Evolutionary conservation across 352 stramenopile species (phyloP), one percentile per base, ranked within the genome.

Genomic region (Phytophthora pluvialis): DNA sequence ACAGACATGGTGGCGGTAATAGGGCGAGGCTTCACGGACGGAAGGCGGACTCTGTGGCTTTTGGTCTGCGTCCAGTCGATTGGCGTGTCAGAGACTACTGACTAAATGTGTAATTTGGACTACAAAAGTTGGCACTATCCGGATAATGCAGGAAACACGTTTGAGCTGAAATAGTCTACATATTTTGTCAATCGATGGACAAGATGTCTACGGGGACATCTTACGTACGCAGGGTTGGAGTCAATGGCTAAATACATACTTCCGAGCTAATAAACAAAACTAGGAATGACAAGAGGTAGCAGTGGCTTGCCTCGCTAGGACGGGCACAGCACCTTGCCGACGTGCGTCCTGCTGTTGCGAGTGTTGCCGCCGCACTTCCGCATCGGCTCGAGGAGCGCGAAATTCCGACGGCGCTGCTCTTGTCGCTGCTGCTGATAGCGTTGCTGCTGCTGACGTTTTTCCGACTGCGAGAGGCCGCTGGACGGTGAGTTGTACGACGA

Each of bases 1-100:
- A 97, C 86, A 45, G 88, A 96, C 88, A 96, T 96, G 53, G n/a
- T 52, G 40, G 49, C 26, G 26, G 28, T 11, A 35, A 3, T 35
- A 11, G 31, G 10, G 6, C 6, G 31, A 35, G 31, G 31, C 31
- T 11, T 1, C 31, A 40, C 3, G 39, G 26, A 36, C 60, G 33
- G 15, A 44, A n/a, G 5, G 35, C 15, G 4, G 12, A 29, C 18
- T 9, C 12, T 50, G 43, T 60, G 47, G 42, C 42, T 61, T 46
- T 67, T 65, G 28, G 32, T 32, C 46, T 53, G 36, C 46, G 66
- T 52, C 64, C 69, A 77, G 36, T 65, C 56, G 31, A 61, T 72
- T 72, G 53, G 10, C 16, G 9, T 9, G 18, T 53, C 25, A 47
- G n/a, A n/a, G n/a, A n/a, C n/a, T n/a, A n/a, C n/a, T n/a, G n/a